Conservation (phyloP, 192 early-diverging fungal genomes). For the Dimargaris xerosporica region DNA sequence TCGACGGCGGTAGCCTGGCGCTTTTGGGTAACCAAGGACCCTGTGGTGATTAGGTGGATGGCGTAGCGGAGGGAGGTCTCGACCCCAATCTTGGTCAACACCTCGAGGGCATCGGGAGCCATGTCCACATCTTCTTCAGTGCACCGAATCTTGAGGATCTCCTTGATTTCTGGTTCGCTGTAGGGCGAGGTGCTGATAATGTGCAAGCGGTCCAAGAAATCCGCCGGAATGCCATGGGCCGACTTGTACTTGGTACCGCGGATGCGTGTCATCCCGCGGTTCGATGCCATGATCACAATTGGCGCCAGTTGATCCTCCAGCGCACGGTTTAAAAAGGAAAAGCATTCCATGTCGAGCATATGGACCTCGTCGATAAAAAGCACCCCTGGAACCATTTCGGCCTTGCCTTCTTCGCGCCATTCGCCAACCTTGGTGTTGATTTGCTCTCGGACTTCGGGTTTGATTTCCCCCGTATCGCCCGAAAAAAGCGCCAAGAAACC, state of each 20-base stretch:
- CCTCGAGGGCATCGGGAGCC: slow-evolving; percentile 67
- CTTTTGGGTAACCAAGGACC: slow-evolving; percentile 77
- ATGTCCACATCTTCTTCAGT: slow-evolving; percentile 91
- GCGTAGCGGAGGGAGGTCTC: slow-evolving; percentile 88
- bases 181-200: slow-evolving; percentile 91
- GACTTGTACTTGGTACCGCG: slow-evolving; percentile 92
- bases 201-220: slow-evolving; percentile 85
- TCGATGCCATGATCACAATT: slow-evolving; percentile 98
- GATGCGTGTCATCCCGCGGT: slow-evolving; percentile 89
- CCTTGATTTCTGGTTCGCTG: slow-evolving; percentile 63
- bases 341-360: slow-evolving; percentile 99
- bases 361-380: slow-evolving; percentile 99
- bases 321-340: slow-evolving; percentile 95
- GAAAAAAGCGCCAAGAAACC: slow-evolving; percentile 96
- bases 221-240: slow-evolving; percentile 94
- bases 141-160: slow-evolving; percentile 81
- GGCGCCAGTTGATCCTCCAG: slow-evolving; percentile 94
- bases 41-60: slow-evolving; percentile 95
- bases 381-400: slow-evolving; percentile 95
- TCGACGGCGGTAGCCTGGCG: slow-evolving; percentile 78
- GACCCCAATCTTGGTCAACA: slow-evolving; percentile 78
- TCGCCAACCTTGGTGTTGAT: slow-evolving; percentile 94
- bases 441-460: slow-evolving; percentile 89
- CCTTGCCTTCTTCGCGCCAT: slow-evolving; percentile 98
- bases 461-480: slow-evolving; percentile 96